Conservation (phyloP, 306 rosid species). For the Sophora flavescens region DNA sequence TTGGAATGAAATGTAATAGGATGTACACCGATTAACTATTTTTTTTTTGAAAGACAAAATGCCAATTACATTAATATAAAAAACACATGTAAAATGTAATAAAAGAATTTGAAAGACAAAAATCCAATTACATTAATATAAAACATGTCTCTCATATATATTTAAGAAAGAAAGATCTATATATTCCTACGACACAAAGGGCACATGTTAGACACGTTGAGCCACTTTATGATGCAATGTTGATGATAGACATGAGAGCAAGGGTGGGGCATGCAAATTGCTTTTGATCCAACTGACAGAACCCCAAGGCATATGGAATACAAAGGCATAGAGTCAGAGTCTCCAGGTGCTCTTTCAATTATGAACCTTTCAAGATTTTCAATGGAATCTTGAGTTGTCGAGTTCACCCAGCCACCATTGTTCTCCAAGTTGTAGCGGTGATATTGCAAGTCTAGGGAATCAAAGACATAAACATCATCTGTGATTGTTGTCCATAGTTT, state of each 20-base stretch:
- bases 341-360: not conserved
- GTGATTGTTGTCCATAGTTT: not conserved
- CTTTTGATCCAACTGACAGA: not conserved
- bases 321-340: not conserved
- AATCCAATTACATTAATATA: too few species aligned
- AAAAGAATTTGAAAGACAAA: too few species aligned
- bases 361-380: not conserved
- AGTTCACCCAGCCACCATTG: not conserved
- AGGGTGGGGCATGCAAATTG: not conserved
- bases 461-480: too few species aligned
- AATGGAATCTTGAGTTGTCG: not conserved
- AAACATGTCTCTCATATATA: too few species aligned
- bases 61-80: too few species aligned
- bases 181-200: not conserved
- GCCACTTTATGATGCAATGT: slow-evolving; percentile 5
- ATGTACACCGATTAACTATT: too few species aligned
- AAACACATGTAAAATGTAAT: not conserved
- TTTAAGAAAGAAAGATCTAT: not conserved
- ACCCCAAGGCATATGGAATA: not conserved
- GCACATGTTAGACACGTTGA: not conserved
- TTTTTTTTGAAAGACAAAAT: too few species aligned
- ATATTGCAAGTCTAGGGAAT: too few species aligned
- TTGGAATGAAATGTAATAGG: too few species aligned
- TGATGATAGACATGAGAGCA: slow-evolving; percentile 7
- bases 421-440: too few species aligned